Evolutionary conservation across 306 rosid species (phyloP), one percentile per base, ranked within the genome.

Genomic region (Macrotyloma uniflorum): DNA sequence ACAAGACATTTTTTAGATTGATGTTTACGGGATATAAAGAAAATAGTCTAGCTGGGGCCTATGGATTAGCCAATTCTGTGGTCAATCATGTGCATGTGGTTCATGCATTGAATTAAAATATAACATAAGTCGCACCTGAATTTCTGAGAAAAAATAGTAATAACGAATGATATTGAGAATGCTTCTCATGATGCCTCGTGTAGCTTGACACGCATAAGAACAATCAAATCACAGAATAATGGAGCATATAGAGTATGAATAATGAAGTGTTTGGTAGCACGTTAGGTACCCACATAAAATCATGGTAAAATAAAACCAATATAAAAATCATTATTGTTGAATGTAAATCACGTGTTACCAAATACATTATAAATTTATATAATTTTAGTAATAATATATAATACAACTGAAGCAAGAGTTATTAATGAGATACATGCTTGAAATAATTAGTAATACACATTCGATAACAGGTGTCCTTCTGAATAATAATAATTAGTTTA

Each of bases 81-180:
- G 42, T 30, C 43, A 32, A 20, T n/a, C 67, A 75, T 77, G 83
- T 63, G 79, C 72, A 71, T 77, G 81, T 63, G 79, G 35, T 30
- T 46, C 76, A 75, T 64, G 76, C 76, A 42, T 24, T 58, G 20
- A 58, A 57, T 74, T 26, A 70, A 70, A 71, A 62, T 61, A 40
- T 68, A 58, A 13, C 13, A 43, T 35, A n/a, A 45, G 3, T 19
- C 14, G 22, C 33, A 47, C 26, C 50, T 47, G 19, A 14, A 32
- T 75, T 49, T 59, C 69, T 15, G 10, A 49, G 19, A 70, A 67
- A 69, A 19, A 13, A 51, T 12, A 40, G 16, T 6, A 33, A 5
- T 3, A 33, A n/a, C 7, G 6, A 47, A 23, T n/a, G 4, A 47
- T 23, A 18, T 40, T 11, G 24, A 9, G 47, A 76, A 24, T 13